Evolutionary conservation across 2,329 filamentous ascomycete genomes (phyloP), one percentile per base, ranked within the genome.

Genomic region (Lojkania enalia): DNA sequence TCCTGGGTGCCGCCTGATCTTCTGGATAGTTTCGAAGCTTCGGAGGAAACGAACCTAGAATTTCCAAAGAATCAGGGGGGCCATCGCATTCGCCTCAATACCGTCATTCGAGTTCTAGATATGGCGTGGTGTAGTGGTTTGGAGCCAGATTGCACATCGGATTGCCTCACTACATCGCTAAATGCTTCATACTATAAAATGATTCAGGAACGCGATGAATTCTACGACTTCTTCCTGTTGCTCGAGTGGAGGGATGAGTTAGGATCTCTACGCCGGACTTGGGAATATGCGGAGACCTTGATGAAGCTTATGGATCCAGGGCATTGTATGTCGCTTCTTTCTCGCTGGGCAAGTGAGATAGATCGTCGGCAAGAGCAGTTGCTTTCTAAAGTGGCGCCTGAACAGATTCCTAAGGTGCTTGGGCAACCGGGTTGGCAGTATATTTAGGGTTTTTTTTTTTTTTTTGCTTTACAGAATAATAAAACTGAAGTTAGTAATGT

Each of bases 371-470:
- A 37, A 9, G 5, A 15, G 6, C 35, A 37, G 19, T 9, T 37
- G 11, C 35, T 37, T 11, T 19, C 5, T 18, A 37, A 18, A 20
- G 15, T 18, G 11, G 19, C 6, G 9, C 23, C 23, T 9, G 23
- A 27, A 27, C n/a, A n/a, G 7, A 27, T 27, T 9, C 7, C 23
- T 9, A n/a, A 27, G 23, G n/a, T 27, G 7, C 15, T 37, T 5
- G 35, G 35, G 11, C 14, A 19, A 11, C 5, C 5, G 15, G 35
- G 35, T 19, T 37, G 35, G 35, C 35, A 37, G 15, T 21, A 37
- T 37, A 5, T 37, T 11, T 37, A 37, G 35, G 23, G n/a, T 27
- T 27, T n/a, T 27, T n/a, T 27, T n/a, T n/a, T n/a, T 9, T n/a
- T 27, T 27, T 7, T n/a, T 27, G 7, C 23, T n/a, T n/a, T n/a